These are phyloP conservation scores for Asterella californica DNA, from an alignment of 225 moss, liverwort and hornwort genomes.

Conservation along the genomic window DNA sequence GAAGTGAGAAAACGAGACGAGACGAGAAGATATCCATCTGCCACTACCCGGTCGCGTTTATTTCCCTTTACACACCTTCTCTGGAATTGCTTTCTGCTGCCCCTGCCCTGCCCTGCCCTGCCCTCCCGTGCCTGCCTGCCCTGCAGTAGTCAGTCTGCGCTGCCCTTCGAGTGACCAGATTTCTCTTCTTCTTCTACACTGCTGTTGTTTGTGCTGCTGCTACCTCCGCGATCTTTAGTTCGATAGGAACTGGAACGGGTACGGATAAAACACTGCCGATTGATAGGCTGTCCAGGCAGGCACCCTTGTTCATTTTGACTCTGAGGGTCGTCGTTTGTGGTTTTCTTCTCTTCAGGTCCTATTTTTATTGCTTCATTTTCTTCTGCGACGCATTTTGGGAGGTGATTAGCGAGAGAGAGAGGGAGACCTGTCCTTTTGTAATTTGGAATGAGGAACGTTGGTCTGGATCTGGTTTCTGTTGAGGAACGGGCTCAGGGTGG, in stretches of 20 bases:
- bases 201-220: background rate
- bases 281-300: conserved; percentile 1
- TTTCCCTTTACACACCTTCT: background rate
- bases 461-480: conserved; percentile 21
- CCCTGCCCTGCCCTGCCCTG: background rate
- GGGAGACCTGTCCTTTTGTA: background rate
- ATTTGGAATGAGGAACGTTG: conserved; percentile 9
- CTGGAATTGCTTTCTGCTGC: conserved; percentile 12
- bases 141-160: background rate
- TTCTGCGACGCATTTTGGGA: background rate
- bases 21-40: background rate
- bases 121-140: background rate
- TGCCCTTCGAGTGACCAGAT: conserved; percentile 4
- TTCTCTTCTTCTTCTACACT: background rate
- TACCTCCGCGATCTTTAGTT: background rate
- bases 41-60: conserved; percentile 5
- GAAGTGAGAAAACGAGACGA: conserved; percentile 23
- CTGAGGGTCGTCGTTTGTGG: background rate
- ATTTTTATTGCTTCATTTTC: background rate
- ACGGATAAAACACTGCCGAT: background rate
- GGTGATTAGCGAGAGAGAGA: background rate
- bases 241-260: background rate
- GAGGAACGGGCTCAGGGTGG: conserved; percentile 12
- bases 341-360: background rate
- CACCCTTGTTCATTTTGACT: background rate